A percentile compares a stretch with the other conserved stretches of the same genome.
These are phyloP conservation scores for Huiozyma naganishii DNA, from an alignment of 805 yeast genomes.

Conservation along the genomic window DNA sequence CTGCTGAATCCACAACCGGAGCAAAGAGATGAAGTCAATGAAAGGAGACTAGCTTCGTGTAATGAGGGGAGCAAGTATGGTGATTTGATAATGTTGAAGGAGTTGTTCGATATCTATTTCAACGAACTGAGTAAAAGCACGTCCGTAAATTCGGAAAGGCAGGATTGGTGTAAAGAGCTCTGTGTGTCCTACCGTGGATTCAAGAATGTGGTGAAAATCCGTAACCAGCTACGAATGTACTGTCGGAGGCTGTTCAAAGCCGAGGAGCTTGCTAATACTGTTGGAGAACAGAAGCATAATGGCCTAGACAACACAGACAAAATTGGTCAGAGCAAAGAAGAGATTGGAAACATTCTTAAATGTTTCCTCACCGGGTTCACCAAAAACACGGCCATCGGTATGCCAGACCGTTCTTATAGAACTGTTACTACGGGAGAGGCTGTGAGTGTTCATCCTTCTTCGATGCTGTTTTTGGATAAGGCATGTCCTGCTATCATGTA, in stretches of 20 bases:
- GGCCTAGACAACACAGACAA: conserved; percentile 1
- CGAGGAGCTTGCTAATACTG: background rate
- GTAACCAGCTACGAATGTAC: conserved; percentile 47
- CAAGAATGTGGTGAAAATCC: conserved; percentile 61
- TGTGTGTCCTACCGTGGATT: conserved; percentile 72
- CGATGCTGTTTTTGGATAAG: conserved; percentile 65
- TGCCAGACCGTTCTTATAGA: conserved; percentile 88
- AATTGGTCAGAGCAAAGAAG: conserved; percentile 21
- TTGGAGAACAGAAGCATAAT: background rate
- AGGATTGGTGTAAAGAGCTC: conserved; percentile 75
- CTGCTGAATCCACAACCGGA: conserved; percentile 72
- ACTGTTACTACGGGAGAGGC: conserved; percentile 78
- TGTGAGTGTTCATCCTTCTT: conserved; percentile 83
- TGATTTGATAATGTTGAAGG: conserved; percentile 75
- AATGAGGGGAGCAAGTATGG: conserved; percentile 67
- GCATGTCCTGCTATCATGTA: conserved; percentile 83
- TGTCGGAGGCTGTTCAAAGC: conserved; percentile 11
- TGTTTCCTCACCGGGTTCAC: conserved; percentile 76
- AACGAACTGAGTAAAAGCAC: conserved; percentile 8
- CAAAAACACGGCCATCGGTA: conserved; percentile 84
- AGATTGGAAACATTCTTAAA: conserved; percentile 46
- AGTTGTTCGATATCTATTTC: conserved; percentile 49
- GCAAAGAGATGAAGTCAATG: conserved; percentile 73
- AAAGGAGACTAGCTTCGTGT: conserved; percentile 56
- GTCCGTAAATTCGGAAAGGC: conserved; percentile 42